These are phyloP conservation scores for Volvox africanus DNA, from an alignment of 139 green algal genomes.

Conservation along the genomic window DNA sequence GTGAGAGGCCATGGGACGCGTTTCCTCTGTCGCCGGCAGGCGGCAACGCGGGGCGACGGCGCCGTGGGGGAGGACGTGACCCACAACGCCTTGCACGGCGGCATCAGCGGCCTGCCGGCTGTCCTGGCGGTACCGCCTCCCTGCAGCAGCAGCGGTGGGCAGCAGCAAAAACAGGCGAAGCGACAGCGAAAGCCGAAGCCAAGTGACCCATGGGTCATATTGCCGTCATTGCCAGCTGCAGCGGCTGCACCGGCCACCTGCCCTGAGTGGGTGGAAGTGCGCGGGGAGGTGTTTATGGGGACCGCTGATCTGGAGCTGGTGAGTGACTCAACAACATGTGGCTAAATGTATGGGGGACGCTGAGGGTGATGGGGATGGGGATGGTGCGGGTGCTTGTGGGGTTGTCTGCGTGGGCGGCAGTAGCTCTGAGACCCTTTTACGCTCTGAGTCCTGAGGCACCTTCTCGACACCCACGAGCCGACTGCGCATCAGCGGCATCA, in stretches of 20 bases:
- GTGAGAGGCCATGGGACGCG: no score
- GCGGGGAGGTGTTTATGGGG: constrained; percentile 71
- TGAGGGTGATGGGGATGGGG: background rate
- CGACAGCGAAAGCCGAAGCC: background rate
- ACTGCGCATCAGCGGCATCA: no score
- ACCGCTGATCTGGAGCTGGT: constrained; percentile 58
- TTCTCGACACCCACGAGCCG: no score
- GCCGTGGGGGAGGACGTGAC: constrained; percentile 70
- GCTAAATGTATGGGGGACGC: background rate
- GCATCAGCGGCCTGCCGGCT: constrained; percentile 52
- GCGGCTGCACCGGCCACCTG: background rate
- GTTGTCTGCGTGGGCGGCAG: no score
- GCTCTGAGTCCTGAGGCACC: no score
- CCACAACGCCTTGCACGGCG: constrained; percentile 50
- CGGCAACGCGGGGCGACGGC: constrained; percentile 69
- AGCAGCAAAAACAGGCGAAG: background rate
- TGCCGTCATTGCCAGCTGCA: background rate
- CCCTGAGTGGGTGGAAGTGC: constrained; percentile 56
- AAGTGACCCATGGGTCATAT: background rate
- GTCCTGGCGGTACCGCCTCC: background rate
- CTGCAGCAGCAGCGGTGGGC: background rate
- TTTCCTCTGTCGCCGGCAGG: constrained; percentile 1
- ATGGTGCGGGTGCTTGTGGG: no score
- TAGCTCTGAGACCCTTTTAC: no score
- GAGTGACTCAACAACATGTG: background rate